Conservation (phyloP, 768 basidiomycete genomes). For the Amanita exitialis region DNA sequence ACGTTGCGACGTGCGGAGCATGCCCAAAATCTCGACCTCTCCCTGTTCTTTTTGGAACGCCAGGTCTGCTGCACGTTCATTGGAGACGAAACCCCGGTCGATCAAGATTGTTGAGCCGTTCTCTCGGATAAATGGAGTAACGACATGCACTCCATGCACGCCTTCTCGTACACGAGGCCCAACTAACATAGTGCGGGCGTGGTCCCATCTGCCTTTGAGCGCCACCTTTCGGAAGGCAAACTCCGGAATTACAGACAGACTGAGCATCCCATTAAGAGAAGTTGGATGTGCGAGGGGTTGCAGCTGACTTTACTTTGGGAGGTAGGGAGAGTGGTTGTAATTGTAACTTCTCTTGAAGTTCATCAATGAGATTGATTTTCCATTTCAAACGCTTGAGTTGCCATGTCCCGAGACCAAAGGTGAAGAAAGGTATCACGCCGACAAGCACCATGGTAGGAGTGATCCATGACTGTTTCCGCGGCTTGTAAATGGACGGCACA, state of each 20-base stretch:
- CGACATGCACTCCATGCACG: conserved; percentile 76
- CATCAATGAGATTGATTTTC: conserved; percentile 91
- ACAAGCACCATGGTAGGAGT: conserved; percentile 66
- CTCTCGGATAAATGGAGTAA: conserved; percentile 76
- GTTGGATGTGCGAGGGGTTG: conserved; percentile 14
- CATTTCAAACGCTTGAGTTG: conserved; percentile 89
- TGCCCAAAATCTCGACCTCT: conserved; percentile 71
- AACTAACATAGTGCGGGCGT: conserved; percentile 67
- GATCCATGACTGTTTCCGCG: conserved; percentile 49
- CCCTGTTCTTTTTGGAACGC: conserved; percentile 29
- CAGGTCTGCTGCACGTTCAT: conserved; percentile 24
- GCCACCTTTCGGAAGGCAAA: conserved; percentile 84
- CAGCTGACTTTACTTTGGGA: conserved; percentile 71
- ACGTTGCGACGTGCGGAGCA: conserved; percentile 71
- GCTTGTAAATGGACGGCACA: conserved; percentile 41
- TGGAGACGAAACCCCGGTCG: conserved; percentile 85
- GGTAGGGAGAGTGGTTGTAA: conserved; percentile 74
- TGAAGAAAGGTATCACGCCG: conserved; percentile 83
- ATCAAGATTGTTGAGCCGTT: conserved; percentile 82
- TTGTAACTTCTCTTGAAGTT: conserved; percentile 83
- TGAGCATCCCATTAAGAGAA: conserved; percentile 13
- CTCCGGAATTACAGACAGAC: conserved; percentile 70
- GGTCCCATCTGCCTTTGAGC: conserved; percentile 71
- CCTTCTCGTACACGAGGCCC: conserved; percentile 86
- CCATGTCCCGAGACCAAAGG: conserved; percentile 87